Evolutionary conservation across 106 monocot genomes (phyloP).

Genomic region (Iris macrosiphon): DNA sequence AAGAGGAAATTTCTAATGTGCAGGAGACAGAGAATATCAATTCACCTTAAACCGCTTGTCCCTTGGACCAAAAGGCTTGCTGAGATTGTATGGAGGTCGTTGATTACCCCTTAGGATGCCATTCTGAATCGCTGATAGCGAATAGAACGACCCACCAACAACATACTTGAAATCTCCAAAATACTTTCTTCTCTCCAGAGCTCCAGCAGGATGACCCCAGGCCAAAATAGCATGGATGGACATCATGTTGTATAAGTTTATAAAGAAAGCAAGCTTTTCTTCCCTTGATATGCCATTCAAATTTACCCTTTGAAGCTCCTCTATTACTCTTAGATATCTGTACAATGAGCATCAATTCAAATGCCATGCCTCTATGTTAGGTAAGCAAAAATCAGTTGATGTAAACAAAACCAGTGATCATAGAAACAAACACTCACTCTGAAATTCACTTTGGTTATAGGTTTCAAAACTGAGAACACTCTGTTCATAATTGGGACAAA

Average conservation of each 20-base stretch:
- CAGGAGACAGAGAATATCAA: no score
- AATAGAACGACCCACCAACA: conserved; percentile 71
- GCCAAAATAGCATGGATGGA: conserved; percentile 72
- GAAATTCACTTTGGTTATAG: no score
- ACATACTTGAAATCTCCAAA: conserved; percentile 90
- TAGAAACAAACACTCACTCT: no score
- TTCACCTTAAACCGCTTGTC: conserved; percentile 62
- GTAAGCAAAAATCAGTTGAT: not conserved
- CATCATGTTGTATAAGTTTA: conserved; percentile 97
- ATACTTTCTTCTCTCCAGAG: conserved; percentile 67
- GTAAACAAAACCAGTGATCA: no score
- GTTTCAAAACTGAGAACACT: no score
- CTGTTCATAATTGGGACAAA: no score
- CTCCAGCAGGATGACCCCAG: conserved; percentile 55
- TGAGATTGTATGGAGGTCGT: conserved; percentile 83
- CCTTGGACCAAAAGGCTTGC: conserved; percentile 78
- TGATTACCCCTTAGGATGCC: conserved; percentile 81
- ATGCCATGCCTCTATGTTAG: not conserved
- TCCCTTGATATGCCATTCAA: conserved; percentile 60
- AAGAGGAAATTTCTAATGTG: no score
- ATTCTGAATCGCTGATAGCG: conserved; percentile 89
- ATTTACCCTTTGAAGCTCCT: conserved; percentile 90
- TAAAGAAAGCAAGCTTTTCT: conserved; percentile 91
- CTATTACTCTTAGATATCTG: conserved; percentile 73
- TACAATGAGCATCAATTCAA: conserved; percentile 6